These are phyloP conservation scores for Astraeus odoratus DNA, from an alignment of 768 basidiomycete species.

Conservation along the genomic window DNA sequence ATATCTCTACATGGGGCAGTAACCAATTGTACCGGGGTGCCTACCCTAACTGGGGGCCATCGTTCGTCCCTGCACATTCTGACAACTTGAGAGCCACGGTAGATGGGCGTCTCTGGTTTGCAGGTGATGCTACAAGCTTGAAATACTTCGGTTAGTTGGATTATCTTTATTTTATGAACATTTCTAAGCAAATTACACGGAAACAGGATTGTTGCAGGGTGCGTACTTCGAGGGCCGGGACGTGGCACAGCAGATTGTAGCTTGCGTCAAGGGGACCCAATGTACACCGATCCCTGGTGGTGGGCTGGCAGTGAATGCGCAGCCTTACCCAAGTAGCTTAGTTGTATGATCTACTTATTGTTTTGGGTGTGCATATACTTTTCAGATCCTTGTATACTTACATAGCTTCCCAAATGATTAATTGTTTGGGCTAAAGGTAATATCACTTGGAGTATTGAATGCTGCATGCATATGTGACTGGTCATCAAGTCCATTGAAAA, in stretches of 20 bases:
- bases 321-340: background rate
- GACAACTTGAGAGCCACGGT: constrained; percentile 52
- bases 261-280: constrained; percentile 32
- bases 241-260: constrained; percentile 33
- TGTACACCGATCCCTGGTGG: constrained; percentile 6
- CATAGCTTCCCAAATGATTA: too few relatives aligned
- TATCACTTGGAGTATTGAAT: too few relatives aligned
- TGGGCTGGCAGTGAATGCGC: background rate
- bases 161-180: background rate
- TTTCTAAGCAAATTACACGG: background rate
- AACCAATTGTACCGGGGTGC: constrained; percentile 41
- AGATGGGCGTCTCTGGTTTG: constrained; percentile 48
- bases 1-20: constrained; percentile 47
- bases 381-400: too few relatives aligned
- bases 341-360: too few relatives aligned
- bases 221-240: constrained; percentile 50
- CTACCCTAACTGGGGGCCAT: constrained; percentile 66
- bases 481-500: too few relatives aligned
- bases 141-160: constrained; percentile 48
- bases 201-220: constrained; percentile 50
- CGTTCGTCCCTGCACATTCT: constrained; percentile 48
- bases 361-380: too few relatives aligned
- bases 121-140: constrained; percentile 54
- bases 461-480: too few relatives aligned
- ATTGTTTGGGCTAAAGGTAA: too few relatives aligned